A percentile compares a stretch with the other conserved stretches of the same genome.
Conservation (phyloP, 2,329 filamentous ascomycete genomes). For the Zarea fungicola region DNA sequence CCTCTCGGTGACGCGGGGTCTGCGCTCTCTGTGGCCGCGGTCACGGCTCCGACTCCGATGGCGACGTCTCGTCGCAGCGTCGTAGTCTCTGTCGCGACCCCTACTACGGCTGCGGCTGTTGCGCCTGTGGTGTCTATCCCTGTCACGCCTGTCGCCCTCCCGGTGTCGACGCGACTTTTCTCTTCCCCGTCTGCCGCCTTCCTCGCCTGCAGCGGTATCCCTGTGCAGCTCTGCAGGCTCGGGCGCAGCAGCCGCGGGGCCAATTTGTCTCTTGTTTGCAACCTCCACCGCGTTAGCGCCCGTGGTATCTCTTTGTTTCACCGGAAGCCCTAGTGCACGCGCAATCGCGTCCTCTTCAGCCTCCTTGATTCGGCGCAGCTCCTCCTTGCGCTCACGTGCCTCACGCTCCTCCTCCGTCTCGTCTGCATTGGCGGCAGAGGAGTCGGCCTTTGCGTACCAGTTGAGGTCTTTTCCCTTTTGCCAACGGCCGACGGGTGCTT, state of each 20-base stretch:
- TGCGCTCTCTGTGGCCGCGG: slow-evolving; percentile 26
- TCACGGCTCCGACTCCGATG: slow-evolving; percentile 19
- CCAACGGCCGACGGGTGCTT: slow-evolving; percentile 90
- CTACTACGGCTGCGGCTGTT: slow-evolving; percentile 29
- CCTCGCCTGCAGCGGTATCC: slow-evolving; percentile 8
- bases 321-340: slow-evolving; percentile 72
- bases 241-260: slow-evolving; percentile 20
- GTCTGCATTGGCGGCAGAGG: slow-evolving; percentile 40
- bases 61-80: slow-evolving; percentile 21
- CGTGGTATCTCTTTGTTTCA: slow-evolving; percentile 53
- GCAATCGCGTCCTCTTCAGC: slow-evolving; percentile 90
- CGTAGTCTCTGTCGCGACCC: slow-evolving; percentile 15
- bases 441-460: slow-evolving; percentile 59
- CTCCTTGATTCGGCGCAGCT: slow-evolving; percentile 78
- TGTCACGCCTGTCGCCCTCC: slow-evolving; percentile 26
- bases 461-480: slow-evolving; percentile 66
- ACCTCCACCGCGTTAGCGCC: slow-evolving; percentile 67
- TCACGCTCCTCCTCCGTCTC: slow-evolving; percentile 56
- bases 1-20: slow-evolving; percentile 28
- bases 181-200: slow-evolving; percentile 18
- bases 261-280: slow-evolving; percentile 34
- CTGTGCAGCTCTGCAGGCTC: slow-evolving; percentile 16
- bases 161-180: slow-evolving; percentile 28
- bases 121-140: slow-evolving; percentile 29
- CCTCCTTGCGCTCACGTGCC: slow-evolving; percentile 63